Base-by-base conservation (phyloP, 2,329 filamentous ascomycete species). In the Salinomyces thailandicus region DNA sequence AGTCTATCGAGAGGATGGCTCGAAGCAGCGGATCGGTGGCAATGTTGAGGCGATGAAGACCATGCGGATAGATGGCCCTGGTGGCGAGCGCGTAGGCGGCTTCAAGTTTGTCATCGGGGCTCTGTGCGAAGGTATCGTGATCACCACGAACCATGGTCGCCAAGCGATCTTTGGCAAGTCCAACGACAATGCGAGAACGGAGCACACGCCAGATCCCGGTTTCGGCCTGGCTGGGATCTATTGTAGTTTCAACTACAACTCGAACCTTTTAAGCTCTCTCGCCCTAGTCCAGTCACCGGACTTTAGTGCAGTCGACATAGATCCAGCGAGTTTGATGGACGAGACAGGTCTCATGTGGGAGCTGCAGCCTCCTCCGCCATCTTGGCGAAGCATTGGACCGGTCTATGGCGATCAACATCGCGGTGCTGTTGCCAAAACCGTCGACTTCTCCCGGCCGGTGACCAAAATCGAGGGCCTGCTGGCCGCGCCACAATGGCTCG, bases 211-310 rank as follows among this genome's bases (percentile, higher is more conserved):
- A 14, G 32, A 35, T 7, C 17, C 15, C 9, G 32, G 32, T n/a
- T 24, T 12, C 22, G 32, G 32, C 14, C 14, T 35, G 13, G 32
- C 32, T 13, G 32, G 32, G 6, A 20, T 35, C 3, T 35, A 35
- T 5, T 35, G 32, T 17, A 35, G 32, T 17, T 35, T 35, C 14
- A n/a, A 5, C 17, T 35, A 35, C 18, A 22, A 35, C 12, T 35
- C 32, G 14, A 35, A 9, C 13, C 17, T 11, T 2, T 16, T 35
- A 18, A 35, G 32, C 18, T 35, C 32, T 2, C 18, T 35, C 9
- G 22, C 9, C n/a, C 22, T 26, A 26, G 22, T 26, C 22, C n/a
- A 9, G n/a, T 26, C 22, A n/a, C 22, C 22, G n/a, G 22, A 26
- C 22, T 9, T 26, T 9, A n/a, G 9, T 4, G 9, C 22, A 26